Conservation (phyloP, 305 asterid genomes). For the Fraxinus floribunda region DNA sequence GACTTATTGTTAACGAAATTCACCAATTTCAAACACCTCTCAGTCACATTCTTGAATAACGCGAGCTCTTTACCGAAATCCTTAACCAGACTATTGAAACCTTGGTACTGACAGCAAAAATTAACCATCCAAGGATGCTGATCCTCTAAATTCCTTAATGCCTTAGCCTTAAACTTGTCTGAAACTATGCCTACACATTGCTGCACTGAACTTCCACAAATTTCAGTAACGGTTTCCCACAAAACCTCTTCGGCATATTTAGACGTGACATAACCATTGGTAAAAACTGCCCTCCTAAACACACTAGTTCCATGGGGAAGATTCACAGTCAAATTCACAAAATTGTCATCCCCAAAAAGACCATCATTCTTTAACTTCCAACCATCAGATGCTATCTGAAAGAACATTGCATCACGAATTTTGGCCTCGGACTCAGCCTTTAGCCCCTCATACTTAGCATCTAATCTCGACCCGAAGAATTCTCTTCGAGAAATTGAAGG, state of each 20-base stretch:
- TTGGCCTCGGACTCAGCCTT: constrained; percentile 70
- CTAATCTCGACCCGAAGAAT: constrained; percentile 55
- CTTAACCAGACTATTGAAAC: constrained; percentile 62
- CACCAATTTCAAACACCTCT: constrained; percentile 63
- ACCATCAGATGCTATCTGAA: constrained; percentile 80
- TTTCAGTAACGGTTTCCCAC: constrained; percentile 74
- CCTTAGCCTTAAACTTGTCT: constrained; percentile 79
- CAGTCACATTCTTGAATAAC: constrained; percentile 57
- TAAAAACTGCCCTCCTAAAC: constrained; percentile 63
- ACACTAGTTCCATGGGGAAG: constrained; percentile 91
- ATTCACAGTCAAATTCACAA: constrained; percentile 67
- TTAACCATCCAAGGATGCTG: constrained; percentile 95
- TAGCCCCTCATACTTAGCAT: constrained; percentile 59
- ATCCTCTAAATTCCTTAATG: constrained; percentile 67
- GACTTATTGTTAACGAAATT: constrained; percentile 66
- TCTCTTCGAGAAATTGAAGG: constrained; percentile 63
- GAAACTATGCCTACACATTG: constrained; percentile 90
- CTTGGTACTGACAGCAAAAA: constrained; percentile 77
- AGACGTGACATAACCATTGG: constrained; percentile 57
- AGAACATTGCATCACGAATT: constrained; percentile 91
- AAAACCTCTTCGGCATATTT: constrained; percentile 78
- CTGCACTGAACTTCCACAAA: constrained; percentile 58
- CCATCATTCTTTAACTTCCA: constrained; percentile 56
- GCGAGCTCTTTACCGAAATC: constrained; percentile 79
- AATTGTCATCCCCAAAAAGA: constrained; percentile 46